These are phyloP conservation scores for Przewalskia tangutica DNA, from an alignment of 257 asterid genomes.

Conservation along the genomic window DNA sequence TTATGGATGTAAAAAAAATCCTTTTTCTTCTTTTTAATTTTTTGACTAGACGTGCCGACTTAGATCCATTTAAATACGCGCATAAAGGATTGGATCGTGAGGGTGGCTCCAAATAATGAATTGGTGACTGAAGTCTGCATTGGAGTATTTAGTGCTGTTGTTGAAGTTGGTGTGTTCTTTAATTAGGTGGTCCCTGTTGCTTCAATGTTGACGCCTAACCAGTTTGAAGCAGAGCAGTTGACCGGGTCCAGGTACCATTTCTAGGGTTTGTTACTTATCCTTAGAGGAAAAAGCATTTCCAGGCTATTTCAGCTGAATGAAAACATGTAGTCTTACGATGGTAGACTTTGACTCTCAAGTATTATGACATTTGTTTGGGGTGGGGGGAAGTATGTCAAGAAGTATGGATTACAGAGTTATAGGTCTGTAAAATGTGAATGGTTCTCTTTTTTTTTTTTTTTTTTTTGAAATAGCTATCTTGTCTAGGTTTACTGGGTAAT, in stretches of 20 bases:
- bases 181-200: constrained; percentile 90
- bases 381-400: not conserved
- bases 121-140: not conserved
- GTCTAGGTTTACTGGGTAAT: not conserved
- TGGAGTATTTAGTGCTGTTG: not conserved
- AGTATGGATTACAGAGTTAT: not conserved
- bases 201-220: constrained; percentile 97
- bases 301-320: not conserved
- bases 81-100: not conserved
- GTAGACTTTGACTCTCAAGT: not conserved
- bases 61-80: not conserved
- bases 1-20: not conserved
- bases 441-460: not conserved
- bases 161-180: constrained; percentile 12
- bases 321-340: not conserved
- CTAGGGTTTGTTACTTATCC: constrained; percentile 7
- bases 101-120: not conserved
- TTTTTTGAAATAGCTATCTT: not conserved
- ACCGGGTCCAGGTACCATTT: constrained; percentile 63
- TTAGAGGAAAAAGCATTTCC: not conserved
- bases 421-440: not conserved
- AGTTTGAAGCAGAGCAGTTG: constrained; percentile 92
- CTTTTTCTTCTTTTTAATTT: not conserved
- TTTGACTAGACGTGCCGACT: not conserved
- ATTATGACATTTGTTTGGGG: not conserved